Evolutionary conservation across 805 yeast genomes (phyloP).

Genomic region (Scheffersomyces amazonensis): DNA sequence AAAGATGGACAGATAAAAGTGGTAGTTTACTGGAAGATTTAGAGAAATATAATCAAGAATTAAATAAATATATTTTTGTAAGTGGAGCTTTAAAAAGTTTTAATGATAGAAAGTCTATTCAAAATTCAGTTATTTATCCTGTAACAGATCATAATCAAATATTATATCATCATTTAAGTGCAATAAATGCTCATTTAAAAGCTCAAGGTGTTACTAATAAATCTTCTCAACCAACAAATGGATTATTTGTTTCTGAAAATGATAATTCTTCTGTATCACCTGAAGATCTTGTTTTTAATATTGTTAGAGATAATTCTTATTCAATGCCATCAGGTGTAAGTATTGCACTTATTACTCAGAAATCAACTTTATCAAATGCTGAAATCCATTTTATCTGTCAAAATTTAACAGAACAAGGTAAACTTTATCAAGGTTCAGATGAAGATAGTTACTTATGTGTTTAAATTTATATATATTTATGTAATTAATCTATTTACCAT

Average conservation of each 20-base stretch:
- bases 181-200: slow-evolving; percentile 54
- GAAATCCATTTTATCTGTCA: slow-evolving; percentile 50
- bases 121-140: slow-evolving; percentile 57
- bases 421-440: slow-evolving; percentile 65
- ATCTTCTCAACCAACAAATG: slow-evolving; percentile 7
- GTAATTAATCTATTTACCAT: no score
- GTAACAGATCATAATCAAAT: slow-evolving; percentile 66
- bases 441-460: slow-evolving; percentile 29
- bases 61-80: slow-evolving; percentile 61
- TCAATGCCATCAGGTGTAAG: slow-evolving; percentile 80
- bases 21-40: slow-evolving; percentile 27
- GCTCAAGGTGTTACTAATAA: slow-evolving; percentile 47
- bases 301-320: slow-evolving; percentile 48
- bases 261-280: slow-evolving; percentile 19
- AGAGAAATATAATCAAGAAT: slow-evolving; percentile 30
- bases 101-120: slow-evolving; percentile 60
- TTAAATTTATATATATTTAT: background rate
- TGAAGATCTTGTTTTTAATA: slow-evolving; percentile 46
- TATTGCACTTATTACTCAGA: slow-evolving; percentile 55
- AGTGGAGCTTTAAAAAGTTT: slow-evolving; percentile 50
- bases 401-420: slow-evolving; percentile 63
- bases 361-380: slow-evolving; percentile 47
- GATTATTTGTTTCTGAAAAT: slow-evolving; percentile 28
- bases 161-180: slow-evolving; percentile 63
- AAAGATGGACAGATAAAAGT: slow-evolving; percentile 53